These are phyloP conservation scores for Pseudocercospora pini-densiflorae DNA, from an alignment of 2,329 filamentous ascomycete genomes.

Conservation along the genomic window DNA sequence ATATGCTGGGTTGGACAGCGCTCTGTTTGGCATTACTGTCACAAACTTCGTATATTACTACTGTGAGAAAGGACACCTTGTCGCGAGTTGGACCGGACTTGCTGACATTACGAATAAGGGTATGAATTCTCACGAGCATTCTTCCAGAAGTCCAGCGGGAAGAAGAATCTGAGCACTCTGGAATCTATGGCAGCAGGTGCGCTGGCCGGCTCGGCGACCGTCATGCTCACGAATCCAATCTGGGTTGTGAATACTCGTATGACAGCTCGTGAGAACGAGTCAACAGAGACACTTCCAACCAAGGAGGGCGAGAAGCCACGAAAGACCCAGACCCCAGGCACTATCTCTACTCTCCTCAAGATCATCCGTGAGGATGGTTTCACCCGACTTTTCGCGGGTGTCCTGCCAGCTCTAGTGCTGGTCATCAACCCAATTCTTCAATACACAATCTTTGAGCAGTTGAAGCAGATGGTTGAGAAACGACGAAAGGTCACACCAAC, in stretches of 20 bases:
- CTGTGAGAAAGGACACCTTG: constrained; percentile 56
- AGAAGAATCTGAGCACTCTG: constrained; percentile 81
- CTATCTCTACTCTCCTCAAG: constrained; percentile 78
- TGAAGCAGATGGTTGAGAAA: constrained; percentile 89
- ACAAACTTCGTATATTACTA: constrained; percentile 99
- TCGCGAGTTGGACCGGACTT: neutral
- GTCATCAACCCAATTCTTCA: constrained; percentile 99
- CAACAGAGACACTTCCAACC: constrained; percentile 43
- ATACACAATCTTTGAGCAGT: constrained; percentile 98
- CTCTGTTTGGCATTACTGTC: constrained; percentile 94
- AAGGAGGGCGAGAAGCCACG: constrained; percentile 46
- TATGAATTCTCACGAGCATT: constrained; percentile 94
- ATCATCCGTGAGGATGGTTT: constrained; percentile 85
- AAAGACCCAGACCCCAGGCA: constrained; percentile 66
- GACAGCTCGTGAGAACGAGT: constrained; percentile 80
- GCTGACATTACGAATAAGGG: constrained; percentile 51
- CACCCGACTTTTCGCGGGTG: constrained; percentile 84
- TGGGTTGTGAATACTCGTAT: constrained; percentile 99
- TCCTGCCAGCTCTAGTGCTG: constrained; percentile 87
- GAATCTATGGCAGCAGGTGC: constrained; percentile 97
- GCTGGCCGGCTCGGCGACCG: constrained; percentile 89
- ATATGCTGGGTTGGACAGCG: constrained; percentile 91
- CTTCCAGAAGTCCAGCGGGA: constrained; percentile 78
- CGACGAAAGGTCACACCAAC: constrained; percentile 77
- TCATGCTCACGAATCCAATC: constrained; percentile 96